Base-by-base conservation (phyloP, 176 grass and related monocot species). In the Thinopyrum elongatum region DNA sequence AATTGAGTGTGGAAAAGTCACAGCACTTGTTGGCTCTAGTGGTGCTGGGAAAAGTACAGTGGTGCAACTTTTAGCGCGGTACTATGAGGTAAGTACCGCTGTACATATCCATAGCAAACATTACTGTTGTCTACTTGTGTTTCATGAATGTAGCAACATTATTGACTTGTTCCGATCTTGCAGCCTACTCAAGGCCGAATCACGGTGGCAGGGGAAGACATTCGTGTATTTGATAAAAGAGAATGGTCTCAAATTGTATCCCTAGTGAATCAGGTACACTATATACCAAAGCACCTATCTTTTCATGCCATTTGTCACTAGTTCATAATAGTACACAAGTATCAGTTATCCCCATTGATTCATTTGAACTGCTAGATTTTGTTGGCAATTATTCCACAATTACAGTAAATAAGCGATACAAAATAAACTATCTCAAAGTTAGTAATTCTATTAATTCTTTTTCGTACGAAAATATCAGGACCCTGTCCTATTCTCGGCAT, bases 41-140 rank as follows among this genome's bases (percentile, higher is more conserved):
- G 96, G 96, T 80, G 83, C 96, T 72, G 93, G 96, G 10, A 98
- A 98, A 95, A 98, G 93, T 80, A 98, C 96, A 47, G 88, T 98
- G 23, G 96, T 98, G 30, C 93, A 98, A 89, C 93, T 98, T 84
- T 84, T 98, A 76, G 93, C 92, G 70, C 96, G 93, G 7, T 98
- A 95, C 72, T 98, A 98, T 74, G 96, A 98, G 96, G 93, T 98
- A 80, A 53, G 49, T 47, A 86, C 49, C 16, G 47, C 47, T 75
- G 5, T 42, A 46, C 41, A 11, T 66, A 79, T 74, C 53, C 57
- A 46, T 78, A 89, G 29, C 79, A 78, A 78, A 89, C 3, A 79
- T 26, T 59, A 42, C 38, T 10, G 11, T 79, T 51, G 0, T 49
- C 64, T 57, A 65, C 58, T 75, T 51, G 2, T 61, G 83, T 57